Base-by-base conservation (phyloP, 1,284 basidiomycete species). In the Afroboletus lepidellus region DNA sequence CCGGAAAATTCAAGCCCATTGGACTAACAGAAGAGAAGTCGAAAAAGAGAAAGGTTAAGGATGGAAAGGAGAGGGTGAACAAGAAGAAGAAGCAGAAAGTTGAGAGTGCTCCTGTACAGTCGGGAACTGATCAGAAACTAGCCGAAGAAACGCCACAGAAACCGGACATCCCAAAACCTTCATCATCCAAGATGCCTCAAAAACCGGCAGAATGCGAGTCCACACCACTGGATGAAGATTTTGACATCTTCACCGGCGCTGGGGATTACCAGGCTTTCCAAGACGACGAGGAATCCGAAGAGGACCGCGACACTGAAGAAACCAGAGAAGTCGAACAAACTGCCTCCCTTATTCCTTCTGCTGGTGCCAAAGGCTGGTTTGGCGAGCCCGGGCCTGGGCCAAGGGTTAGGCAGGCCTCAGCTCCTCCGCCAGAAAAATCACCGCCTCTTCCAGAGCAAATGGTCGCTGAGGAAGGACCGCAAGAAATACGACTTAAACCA, bases 161-260 rank as follows among this genome's bases (percentile, higher is more conserved):
- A 47, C 23, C 1, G 3, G 41, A 43, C 13, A 32, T 13, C 16
- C 25, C 41, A 29, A 44, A 50, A 43, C 27, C 48, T 24, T 52
- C 44, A 4, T 43, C 56, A 1, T 44, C 55, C 20, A 48, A 54
- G 15, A 42, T 15, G 11, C 20, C 29, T 1, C 36, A 25, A 38
- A 55, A 48, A n/a, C 45, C 12, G 0, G 43, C 42, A 32, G 61
- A 66, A 42, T 55, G 34, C 0, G 57, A 62, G 41, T 43, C 34
- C 1, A 18, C 38, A 11, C 39, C 46, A 3, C 42, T 73, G 8
- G 73, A 76, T 37, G 79, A 82, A 18, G 78, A 87, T 50, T 75
- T 87, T 51, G 82, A 90, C 62, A 96, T 96, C 50, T 97, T 97
- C 67, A 90, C 84, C 1, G 93, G 77, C 46, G 92, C 82, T 1